These are phyloP conservation scores for Ophiosphaerella narmari DNA, from an alignment of 2,329 filamentous ascomycete species.

Conservation along the genomic window DNA sequence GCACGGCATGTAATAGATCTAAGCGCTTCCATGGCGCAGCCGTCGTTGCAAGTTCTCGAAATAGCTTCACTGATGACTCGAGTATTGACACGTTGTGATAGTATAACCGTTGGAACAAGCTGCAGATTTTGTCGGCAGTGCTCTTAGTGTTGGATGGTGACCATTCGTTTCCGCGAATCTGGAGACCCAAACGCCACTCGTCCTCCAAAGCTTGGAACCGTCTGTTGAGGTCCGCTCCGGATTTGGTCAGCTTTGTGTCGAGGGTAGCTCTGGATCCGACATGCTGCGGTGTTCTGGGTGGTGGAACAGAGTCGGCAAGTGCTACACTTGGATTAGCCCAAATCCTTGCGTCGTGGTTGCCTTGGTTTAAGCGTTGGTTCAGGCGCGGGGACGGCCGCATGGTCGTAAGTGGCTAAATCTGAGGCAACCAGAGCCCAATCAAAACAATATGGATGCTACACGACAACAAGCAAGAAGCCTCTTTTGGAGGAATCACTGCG, in stretches of 20 bases:
- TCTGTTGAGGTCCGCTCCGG: constrained; percentile 19
- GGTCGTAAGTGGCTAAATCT: background rate
- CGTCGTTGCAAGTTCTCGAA: constrained; percentile 13
- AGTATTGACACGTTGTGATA: constrained; percentile 18
- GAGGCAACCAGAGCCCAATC: background rate
- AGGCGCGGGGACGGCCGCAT: constrained; percentile 11
- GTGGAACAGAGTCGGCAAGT: constrained; percentile 17
- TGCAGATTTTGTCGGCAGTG: constrained; percentile 16
- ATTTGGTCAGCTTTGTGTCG: background rate
- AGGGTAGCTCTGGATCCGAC: constrained; percentile 18
- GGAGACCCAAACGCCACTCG: constrained; percentile 27
- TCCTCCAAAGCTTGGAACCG: constrained; percentile 25
- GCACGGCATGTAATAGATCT: constrained; percentile 11
- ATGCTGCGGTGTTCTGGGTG: constrained; percentile 18
- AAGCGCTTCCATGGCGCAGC: constrained; percentile 6
- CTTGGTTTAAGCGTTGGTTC: constrained; percentile 1
- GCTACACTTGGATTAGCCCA: constrained; percentile 5
- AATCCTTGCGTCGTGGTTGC: background rate
- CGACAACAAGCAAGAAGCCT: background rate
- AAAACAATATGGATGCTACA: background rate
- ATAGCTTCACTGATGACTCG: constrained; percentile 17
- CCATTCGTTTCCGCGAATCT: constrained; percentile 13
- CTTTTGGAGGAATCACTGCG: no score
- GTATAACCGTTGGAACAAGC: constrained; percentile 23
- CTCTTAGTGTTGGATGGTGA: constrained; percentile 23